Conservation (phyloP, 192 early-diverging fungal genomes). For the Umbelopsis sp. region DNA sequence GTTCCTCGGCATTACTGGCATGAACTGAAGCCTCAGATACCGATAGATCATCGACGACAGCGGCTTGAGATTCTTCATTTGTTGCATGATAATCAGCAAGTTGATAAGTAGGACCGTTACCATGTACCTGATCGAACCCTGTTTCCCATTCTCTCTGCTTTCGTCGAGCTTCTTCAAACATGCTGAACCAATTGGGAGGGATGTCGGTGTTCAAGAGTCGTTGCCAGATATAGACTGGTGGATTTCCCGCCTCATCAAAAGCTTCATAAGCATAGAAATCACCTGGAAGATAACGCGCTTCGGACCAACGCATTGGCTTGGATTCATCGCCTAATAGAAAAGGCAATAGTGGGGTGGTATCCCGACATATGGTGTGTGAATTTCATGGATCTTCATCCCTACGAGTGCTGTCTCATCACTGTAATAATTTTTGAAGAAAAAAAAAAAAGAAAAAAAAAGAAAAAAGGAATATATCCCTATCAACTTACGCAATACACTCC, state of each 20-base stretch:
- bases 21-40: neutral
- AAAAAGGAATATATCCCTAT: neutral
- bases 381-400: too few relatives aligned
- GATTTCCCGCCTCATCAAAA: conserved; percentile 40
- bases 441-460: neutral
- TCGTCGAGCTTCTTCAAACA: conserved; percentile 40
- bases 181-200: conserved; percentile 36
- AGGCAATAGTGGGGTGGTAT: neutral
- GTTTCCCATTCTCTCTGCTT: conserved; percentile 31
- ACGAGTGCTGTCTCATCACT: too few relatives aligned
- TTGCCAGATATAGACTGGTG: conserved; percentile 40
- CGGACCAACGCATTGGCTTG: conserved; percentile 41
- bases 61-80: neutral
- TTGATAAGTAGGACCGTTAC: neutral
- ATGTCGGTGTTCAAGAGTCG: conserved; percentile 26
- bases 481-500: conserved; percentile 36
- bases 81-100: neutral
- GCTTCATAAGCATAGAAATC: conserved; percentile 40
- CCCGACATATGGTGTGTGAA: too few relatives aligned
- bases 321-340: conserved; percentile 28
- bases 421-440: too few relatives aligned
- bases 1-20: neutral
- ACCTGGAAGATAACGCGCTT: conserved; percentile 39
- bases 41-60: neutral
- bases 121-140: conserved; percentile 17